A percentile compares a stretch with the other conserved stretches of the same genome.
Evolutionary conservation across 148 eudicot species (phyloP).

Genomic region (Selenicereus undatus): DNA sequence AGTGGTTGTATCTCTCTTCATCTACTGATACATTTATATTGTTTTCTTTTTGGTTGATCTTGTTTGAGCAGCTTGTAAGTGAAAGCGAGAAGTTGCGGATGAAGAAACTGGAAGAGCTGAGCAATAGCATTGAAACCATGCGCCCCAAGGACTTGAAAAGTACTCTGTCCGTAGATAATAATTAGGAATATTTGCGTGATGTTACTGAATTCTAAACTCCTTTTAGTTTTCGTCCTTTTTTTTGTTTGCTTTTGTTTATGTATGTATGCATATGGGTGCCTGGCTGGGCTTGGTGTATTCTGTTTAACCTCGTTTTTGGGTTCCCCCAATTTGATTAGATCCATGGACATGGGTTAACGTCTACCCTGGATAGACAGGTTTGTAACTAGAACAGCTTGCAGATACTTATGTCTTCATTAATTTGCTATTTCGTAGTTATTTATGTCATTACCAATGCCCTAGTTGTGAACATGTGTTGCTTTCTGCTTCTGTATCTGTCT

Average conservation of each 20-base stretch:
- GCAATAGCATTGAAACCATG: constrained; percentile 72
- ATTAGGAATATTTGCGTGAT: constrained; percentile 37
- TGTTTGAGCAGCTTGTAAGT: constrained; percentile 59
- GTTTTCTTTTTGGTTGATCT: background rate
- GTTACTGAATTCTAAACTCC: constrained; percentile 33
- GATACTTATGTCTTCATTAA: background rate
- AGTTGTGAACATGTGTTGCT: background rate
- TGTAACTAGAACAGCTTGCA: constrained; percentile 39
- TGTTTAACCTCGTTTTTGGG: constrained; percentile 25
- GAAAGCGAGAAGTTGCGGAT: constrained; percentile 83
- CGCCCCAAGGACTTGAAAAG: constrained; percentile 20
- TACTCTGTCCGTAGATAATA: constrained; percentile 34
- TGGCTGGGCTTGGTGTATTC: constrained; percentile 42
- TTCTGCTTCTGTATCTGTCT: too few species aligned
- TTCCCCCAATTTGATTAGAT: constrained; percentile 27
- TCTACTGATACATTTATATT: background rate
- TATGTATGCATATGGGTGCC: constrained; percentile 36
- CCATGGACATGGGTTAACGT: constrained; percentile 28
- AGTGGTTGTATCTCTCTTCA: background rate
- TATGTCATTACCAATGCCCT: background rate
- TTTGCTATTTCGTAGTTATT: background rate
- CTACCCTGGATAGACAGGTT: constrained; percentile 43
- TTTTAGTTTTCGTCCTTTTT: background rate
- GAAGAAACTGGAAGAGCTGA: constrained; percentile 85
- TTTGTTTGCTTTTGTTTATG: constrained; percentile 15